Evolutionary conservation across 805 yeast genomes (phyloP).

Genomic region (Metahyphopichia silvanorum): DNA sequence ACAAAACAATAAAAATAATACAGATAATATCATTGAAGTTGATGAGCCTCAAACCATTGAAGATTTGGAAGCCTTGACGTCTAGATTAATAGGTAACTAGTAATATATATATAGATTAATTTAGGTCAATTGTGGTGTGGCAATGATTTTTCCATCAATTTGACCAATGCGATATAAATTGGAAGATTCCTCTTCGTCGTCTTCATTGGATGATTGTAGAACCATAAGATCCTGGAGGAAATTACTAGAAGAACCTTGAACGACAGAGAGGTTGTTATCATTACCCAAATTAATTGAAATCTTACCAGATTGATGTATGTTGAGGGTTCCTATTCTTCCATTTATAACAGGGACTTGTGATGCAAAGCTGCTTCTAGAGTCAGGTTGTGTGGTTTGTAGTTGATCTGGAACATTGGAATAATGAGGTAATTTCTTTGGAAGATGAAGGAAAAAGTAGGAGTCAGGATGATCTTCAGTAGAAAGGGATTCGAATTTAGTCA

Average conservation of each 20-base stretch:
- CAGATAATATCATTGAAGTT: conserved; percentile 56
- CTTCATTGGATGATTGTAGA: conserved; percentile 41
- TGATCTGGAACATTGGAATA: conserved; percentile 14
- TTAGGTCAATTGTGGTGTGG: conserved; percentile 21
- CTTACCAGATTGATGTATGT: conserved; percentile 82
- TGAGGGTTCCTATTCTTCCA: conserved; percentile 71
- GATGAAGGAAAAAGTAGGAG: conserved; percentile 41
- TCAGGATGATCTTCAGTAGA: conserved; percentile 9
- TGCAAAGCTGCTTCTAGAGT: conserved; percentile 12
- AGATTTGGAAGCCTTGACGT: conserved; percentile 87
- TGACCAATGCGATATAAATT: conserved; percentile 25
- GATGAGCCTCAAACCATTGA: conserved; percentile 89
- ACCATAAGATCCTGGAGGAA: conserved; percentile 73
- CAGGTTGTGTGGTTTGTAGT: conserved; percentile 2
- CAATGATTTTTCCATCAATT: conserved; percentile 27
- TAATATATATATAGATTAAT: conserved; percentile 1
- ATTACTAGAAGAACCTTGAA: conserved; percentile 64
- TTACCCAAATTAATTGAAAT: conserved; percentile 72
- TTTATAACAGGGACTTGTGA: conserved; percentile 8
- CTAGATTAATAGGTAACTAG: conserved; percentile 34
- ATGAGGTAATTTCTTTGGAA: conserved; percentile 46
- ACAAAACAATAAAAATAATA: conserved; percentile 15
- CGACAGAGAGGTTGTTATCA: conserved; percentile 58
- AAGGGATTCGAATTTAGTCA: conserved; percentile 16
- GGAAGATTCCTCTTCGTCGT: conserved; percentile 12